These are phyloP conservation scores for Eucalyptus grandis DNA, from an alignment of 345 rosid genomes.

Conservation along the genomic window DNA sequence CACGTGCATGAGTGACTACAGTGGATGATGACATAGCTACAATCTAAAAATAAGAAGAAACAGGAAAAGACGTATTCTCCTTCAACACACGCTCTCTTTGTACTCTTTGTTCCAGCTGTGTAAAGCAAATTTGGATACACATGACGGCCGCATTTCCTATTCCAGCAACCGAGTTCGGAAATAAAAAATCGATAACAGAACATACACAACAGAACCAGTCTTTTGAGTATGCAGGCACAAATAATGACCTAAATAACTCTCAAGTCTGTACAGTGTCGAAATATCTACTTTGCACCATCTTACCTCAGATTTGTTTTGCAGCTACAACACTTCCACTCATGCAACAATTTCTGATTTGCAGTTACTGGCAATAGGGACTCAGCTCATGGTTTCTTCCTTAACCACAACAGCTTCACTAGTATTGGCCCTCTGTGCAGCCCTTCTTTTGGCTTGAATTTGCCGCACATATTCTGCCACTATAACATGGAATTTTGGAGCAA, in stretches of 20 bases:
- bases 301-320: neutral
- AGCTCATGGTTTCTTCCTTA: constrained; percentile 24
- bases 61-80: neutral
- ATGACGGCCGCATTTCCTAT: neutral
- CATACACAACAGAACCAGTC: neutral
- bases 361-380: neutral
- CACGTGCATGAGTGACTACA: neutral
- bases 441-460: constrained; percentile 56
- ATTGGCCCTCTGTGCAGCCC: constrained; percentile 18
- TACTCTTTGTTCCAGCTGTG: neutral
- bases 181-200: neutral
- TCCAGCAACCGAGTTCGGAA: neutral
- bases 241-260: neutral
- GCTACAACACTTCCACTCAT: neutral
- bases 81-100: neutral
- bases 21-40: neutral
- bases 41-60: neutral
- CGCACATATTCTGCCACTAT: constrained; percentile 48
- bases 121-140: neutral
- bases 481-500: constrained; percentile 60
- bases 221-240: neutral
- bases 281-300: neutral
- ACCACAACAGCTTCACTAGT: neutral
- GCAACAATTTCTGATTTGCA: neutral
- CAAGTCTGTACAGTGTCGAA: neutral